Percentiles rank a stretch among this genome's conserved stretches.
Conservation (phyloP, 495 filamentous ascomycete genomes). For the Aspergillus cavernicola region DNA sequence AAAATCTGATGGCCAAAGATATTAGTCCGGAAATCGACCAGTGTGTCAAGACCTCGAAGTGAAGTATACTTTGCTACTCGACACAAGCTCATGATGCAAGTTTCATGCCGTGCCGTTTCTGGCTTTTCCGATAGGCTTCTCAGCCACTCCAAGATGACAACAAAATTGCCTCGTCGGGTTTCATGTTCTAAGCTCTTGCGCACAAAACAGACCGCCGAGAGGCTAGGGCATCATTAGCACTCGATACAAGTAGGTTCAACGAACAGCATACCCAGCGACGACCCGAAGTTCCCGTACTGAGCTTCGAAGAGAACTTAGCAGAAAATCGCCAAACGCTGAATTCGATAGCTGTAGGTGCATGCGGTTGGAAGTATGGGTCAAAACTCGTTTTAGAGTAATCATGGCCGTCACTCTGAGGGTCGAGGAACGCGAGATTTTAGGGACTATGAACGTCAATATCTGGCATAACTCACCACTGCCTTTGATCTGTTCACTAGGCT, state of each 20-base stretch:
- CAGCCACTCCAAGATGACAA: slow-evolving; percentile 63
- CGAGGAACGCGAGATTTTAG: slow-evolving; percentile 55
- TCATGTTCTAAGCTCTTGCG: slow-evolving; percentile 41
- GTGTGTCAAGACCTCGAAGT: too few species aligned
- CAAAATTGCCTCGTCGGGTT: slow-evolving; percentile 59
- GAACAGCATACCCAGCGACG: slow-evolving; percentile 57
- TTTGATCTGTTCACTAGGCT: slow-evolving; percentile 19
- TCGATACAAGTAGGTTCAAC: neutral
- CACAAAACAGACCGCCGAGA: slow-evolving; percentile 64
- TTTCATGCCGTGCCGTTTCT: slow-evolving; percentile 66
- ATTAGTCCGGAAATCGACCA: slow-evolving; percentile 1
- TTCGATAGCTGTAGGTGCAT: slow-evolving; percentile 60
- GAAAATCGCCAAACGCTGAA: slow-evolving; percentile 71
- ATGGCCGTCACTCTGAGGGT: slow-evolving; percentile 68
- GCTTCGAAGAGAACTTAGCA: slow-evolving; percentile 72
- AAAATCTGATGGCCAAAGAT: slow-evolving; percentile 38
- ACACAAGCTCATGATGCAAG: slow-evolving; percentile 78
- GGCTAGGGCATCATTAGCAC: slow-evolving; percentile 45
- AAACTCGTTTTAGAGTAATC: slow-evolving; percentile 61
- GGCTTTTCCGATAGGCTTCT: slow-evolving; percentile 64
- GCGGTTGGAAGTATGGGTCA: slow-evolving; percentile 56
- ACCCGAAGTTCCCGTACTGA: slow-evolving; percentile 82
- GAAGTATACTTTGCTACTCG: slow-evolving; percentile 63
- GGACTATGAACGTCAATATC: slow-evolving; percentile 53
- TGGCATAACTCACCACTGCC: slow-evolving; percentile 45